Conservation (phyloP, 73 alveolate genomes). For the Stentor coeruleus region DNA sequence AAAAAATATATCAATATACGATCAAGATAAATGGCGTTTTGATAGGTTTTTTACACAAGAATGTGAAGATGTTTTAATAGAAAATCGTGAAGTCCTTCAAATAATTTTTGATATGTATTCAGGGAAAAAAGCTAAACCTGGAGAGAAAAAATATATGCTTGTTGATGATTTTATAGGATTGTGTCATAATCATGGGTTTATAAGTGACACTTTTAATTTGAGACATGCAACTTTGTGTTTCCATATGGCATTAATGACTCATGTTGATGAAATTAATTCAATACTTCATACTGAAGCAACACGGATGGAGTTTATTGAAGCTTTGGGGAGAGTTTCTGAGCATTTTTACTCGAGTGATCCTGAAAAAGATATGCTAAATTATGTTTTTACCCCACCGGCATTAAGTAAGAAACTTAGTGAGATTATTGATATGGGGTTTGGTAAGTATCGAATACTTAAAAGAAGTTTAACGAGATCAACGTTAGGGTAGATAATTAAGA, state of each 20-base stretch:
- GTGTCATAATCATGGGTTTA: not conserved
- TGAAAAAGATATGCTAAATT: not conserved
- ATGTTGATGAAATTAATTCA: constrained; percentile 5
- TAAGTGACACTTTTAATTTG: not conserved
- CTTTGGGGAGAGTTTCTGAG: not conserved
- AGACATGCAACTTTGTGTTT: not conserved
- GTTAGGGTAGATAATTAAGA: too few species aligned
- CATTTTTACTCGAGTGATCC: not conserved
- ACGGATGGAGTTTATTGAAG: not conserved
- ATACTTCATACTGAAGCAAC: constrained; percentile 3
- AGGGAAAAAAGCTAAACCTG: not conserved
- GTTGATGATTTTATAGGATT: not conserved
- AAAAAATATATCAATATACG: not conserved
- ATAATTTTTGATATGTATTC: not conserved
- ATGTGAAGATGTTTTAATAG: not conserved
- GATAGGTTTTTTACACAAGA: constrained; percentile 14
- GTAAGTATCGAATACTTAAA: not conserved
- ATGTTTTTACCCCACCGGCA: not conserved
- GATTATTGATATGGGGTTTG: not conserved
- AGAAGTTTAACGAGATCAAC: too few species aligned
- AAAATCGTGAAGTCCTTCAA: not conserved
- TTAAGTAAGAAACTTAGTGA: too few species aligned
- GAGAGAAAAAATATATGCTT: constrained; percentile 5
- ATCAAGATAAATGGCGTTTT: constrained; percentile 11
- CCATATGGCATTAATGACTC: constrained; percentile 15